A percentile compares a stretch with the other conserved stretches of the same genome.
Conservation (phyloP, 768 basidiomycete genomes). For the Saitozyma podzolica region DNA sequence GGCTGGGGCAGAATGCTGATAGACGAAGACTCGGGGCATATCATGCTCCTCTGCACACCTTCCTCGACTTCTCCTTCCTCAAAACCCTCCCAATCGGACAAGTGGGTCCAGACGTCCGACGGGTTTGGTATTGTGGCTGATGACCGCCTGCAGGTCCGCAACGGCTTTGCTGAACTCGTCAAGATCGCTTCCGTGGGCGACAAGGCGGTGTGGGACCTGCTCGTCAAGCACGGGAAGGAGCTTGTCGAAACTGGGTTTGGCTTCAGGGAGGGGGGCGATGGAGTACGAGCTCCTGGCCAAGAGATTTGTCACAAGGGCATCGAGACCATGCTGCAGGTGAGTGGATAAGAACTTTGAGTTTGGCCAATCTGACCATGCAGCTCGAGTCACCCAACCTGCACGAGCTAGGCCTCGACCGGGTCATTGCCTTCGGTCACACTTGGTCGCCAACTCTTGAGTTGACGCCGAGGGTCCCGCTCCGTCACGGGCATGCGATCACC, state of each 20-base stretch:
- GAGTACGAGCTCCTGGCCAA: conserved; percentile 37
- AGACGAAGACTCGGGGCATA: conserved; percentile 48
- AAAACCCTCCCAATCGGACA: conserved; percentile 51
- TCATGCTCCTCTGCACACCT: conserved; percentile 53
- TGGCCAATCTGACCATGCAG: conserved; percentile 15
- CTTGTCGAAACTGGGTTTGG: conserved; percentile 54
- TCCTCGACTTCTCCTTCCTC: conserved; percentile 53
- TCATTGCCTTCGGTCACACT: conserved; percentile 53
- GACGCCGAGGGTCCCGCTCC: conserved; percentile 49
- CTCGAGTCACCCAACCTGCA: conserved; percentile 54
- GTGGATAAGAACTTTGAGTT: background rate
- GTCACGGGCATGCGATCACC: conserved; percentile 53
- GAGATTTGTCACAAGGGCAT: conserved; percentile 52
- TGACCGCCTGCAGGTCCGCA: conserved; percentile 36
- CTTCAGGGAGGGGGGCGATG: conserved; percentile 42
- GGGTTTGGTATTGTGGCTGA: too few relatives aligned
- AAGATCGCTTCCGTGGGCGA: conserved; percentile 54
- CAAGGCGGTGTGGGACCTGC: conserved; percentile 49
- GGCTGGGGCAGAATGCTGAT: background rate
- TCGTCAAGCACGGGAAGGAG: conserved; percentile 52
- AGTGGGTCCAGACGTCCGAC: too few relatives aligned
- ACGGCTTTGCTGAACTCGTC: conserved; percentile 54
- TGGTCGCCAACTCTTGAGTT: conserved; percentile 52
- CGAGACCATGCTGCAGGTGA: conserved; percentile 53
- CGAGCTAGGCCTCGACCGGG: conserved; percentile 53